A percentile compares a stretch with the other conserved stretches of the same genome.
Evolutionary conservation across 148 eudicot species (phyloP).

Genomic region (Heliamphora exappendiculata): DNA sequence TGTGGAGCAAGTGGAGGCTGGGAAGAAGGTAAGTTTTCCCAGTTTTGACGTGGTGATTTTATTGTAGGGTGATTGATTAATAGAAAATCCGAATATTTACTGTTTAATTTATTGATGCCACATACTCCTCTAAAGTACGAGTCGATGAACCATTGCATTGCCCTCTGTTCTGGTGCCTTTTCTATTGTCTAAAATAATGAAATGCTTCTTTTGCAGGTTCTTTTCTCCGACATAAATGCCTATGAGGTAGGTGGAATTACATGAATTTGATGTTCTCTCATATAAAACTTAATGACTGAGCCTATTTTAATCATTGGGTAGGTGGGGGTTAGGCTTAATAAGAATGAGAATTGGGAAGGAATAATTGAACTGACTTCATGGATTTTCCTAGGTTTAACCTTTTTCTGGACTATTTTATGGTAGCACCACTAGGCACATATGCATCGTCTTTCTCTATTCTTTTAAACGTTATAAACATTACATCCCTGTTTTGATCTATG

Average conservation of each 20-base stretch:
- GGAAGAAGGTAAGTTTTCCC: slow-evolving; percentile 64
- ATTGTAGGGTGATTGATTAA: neutral
- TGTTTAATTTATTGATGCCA: neutral
- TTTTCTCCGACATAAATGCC: slow-evolving; percentile 90
- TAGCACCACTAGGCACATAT: neutral
- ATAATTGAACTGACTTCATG: too few species aligned
- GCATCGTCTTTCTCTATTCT: neutral
- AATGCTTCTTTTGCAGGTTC: slow-evolving; percentile 54
- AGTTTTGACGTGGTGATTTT: slow-evolving; percentile 6
- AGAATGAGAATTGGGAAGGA: too few species aligned
- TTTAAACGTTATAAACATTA: neutral
- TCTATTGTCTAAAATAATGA: neutral
- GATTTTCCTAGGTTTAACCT: neutral
- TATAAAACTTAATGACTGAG: neutral
- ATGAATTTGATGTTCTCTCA: neutral
- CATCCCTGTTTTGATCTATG: neutral
- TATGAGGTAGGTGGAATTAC: slow-evolving; percentile 51
- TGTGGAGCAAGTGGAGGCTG: slow-evolving; percentile 66
- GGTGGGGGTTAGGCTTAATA: too few species aligned
- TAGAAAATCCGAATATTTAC: neutral
- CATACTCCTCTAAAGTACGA: neutral
- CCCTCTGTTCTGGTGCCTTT: neutral
- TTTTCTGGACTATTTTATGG: neutral
- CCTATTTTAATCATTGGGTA: neutral
- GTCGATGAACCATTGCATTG: neutral